Percentiles rank a stretch among this genome's conserved stretches.
These are phyloP conservation scores for Sclerotinia minor DNA, from an alignment of 2,329 filamentous ascomycete genomes.

Conservation along the genomic window DNA sequence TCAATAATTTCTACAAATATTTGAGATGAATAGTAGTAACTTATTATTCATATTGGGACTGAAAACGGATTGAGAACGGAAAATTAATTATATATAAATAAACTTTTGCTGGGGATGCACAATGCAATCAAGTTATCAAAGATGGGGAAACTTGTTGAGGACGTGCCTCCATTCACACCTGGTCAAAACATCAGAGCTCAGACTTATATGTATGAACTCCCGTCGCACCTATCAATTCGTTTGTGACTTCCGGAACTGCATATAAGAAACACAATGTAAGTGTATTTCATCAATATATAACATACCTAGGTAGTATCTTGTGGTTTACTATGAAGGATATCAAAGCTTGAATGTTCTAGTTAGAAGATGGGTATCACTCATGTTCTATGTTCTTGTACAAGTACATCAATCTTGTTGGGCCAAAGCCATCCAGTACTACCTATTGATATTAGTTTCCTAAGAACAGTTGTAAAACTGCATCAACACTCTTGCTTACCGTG, in stretches of 20 bases:
- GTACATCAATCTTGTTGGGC: neutral
- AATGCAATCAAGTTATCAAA: neutral
- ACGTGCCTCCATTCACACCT: neutral
- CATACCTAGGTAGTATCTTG: neutral
- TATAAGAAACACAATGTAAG: neutral
- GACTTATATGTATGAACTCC: neutral
- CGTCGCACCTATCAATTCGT: neutral
- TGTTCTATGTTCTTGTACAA: neutral
- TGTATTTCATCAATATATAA: constrained; percentile 1
- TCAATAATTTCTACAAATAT: neutral
- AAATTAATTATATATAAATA: neutral
- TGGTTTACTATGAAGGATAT: neutral
- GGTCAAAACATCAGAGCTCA: neutral
- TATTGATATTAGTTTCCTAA: neutral
- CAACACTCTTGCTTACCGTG: constrained; percentile 6
- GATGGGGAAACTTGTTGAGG: constrained; percentile 5
- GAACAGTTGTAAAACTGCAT: neutral
- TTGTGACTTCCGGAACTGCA: neutral
- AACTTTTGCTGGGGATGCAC: neutral
- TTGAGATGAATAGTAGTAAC: neutral
- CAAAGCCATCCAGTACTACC: neutral
- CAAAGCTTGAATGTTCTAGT: neutral
- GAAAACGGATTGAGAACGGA: neutral
- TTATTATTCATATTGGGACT: no score
- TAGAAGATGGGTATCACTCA: no score